Evolutionary conservation across 2,329 filamentous ascomycete genomes (phyloP).

Genomic region (Aspergillus sp.): DNA sequence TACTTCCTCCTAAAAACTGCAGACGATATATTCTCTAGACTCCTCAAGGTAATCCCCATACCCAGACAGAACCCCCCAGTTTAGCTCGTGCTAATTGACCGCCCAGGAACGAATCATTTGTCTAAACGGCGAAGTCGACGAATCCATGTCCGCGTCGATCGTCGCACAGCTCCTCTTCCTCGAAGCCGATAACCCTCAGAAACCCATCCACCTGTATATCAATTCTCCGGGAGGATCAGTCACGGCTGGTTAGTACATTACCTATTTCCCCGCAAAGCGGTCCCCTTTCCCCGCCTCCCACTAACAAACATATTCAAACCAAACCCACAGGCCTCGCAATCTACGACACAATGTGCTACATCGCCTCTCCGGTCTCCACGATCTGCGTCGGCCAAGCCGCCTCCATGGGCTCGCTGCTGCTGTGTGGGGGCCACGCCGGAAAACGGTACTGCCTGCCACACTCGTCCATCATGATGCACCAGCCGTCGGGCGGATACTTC

Average conservation of each 20-base stretch:
- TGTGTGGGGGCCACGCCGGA: slow-evolving; percentile 80
- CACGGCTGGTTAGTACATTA: slow-evolving; percentile 61
- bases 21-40: slow-evolving; percentile 82
- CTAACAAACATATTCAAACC: neutral
- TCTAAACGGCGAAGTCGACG: slow-evolving; percentile 87
- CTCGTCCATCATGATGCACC: slow-evolving; percentile 94
- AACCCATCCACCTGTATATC: slow-evolving; percentile 96
- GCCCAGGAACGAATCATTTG: slow-evolving; percentile 87
- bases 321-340: slow-evolving; percentile 63
- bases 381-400: slow-evolving; percentile 94
- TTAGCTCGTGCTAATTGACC: neutral
- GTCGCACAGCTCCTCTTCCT: slow-evolving; percentile 96
- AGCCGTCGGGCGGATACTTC: slow-evolving; percentile 75
- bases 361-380: slow-evolving; percentile 86
- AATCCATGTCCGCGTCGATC: slow-evolving; percentile 85
- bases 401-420: slow-evolving; percentile 87
- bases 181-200: slow-evolving; percentile 92
- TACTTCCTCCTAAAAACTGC: slow-evolving; percentile 20
- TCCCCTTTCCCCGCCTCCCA: neutral
- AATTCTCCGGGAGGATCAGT: slow-evolving; percentile 94
- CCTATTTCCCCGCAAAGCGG: neutral
- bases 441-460: slow-evolving; percentile 91
- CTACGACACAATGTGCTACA: slow-evolving; percentile 99
- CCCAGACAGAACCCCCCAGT: neutral
- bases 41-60: slow-evolving; percentile 61